Evolutionary conservation across 1,139 yeast species (phyloP), one percentile per base, ranked within the genome.

Genomic region (Yamadazyma atlantica): DNA sequence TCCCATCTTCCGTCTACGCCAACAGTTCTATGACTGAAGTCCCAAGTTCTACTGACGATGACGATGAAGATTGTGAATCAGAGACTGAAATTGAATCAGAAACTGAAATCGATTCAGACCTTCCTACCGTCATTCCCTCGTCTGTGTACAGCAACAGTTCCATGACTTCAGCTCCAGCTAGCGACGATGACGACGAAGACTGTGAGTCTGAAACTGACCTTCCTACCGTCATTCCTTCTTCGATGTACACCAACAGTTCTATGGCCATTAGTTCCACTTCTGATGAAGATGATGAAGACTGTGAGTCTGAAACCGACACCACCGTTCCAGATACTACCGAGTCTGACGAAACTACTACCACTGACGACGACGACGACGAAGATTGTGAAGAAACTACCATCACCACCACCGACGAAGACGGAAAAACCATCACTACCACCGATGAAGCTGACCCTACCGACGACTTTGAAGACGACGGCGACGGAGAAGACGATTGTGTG

Each of bases 401-500:
- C 18, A 29, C 34, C 18, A 29, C 16, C 9, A 35, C 45, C 15
- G 25, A 26, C n/a, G 12, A 14, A 24, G 32, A 36, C 25, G 25
- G 10, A 6, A 12, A 10, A 5, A 34, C 38, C 5, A 32, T 33
- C 11, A 18, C 15, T 8, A 34, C 36, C 24, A 34, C 39, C 11
- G 34, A 21, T 5, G 26, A 33, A 16, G 6, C 34, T 11, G 34
- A 33, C 13, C 32, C 46, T 11, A 41, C 47, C 4, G 23, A 23
- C 8, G 40, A 41, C 26, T 40, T 36, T 22, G 44, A 43, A 14
- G 43, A 39, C 15, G 45, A 41, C 27, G 45, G 37, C 5, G 47
- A 42, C 28, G 48, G 40, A 13, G 49, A 44, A 33, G 47, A 38
- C 7, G 53, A 49, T 29, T 48, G 51, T 41, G 32, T 38, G n/a